Percentiles rank a stretch among this genome's conserved stretches.
Evolutionary conservation across 768 basidiomycete genomes (phyloP).

Genomic region (Cystobasidium onofrii): DNA sequence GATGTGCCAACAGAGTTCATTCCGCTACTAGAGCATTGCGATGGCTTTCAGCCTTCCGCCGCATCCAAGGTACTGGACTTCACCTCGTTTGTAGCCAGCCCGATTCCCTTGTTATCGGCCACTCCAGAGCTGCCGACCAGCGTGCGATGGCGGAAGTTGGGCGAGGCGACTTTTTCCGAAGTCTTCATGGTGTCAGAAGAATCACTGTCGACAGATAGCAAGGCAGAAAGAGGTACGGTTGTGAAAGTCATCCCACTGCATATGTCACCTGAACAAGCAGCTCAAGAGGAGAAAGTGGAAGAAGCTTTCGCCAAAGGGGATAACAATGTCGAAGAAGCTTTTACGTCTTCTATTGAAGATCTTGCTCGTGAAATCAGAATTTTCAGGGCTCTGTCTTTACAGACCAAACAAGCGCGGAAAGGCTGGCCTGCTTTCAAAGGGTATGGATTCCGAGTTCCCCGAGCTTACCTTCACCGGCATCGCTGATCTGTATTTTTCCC

Average conservation of each 20-base stretch:
- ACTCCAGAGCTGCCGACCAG: not conserved
- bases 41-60: not conserved
- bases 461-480: no score
- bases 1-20: not conserved
- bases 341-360: conserved; percentile 56
- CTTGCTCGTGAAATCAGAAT: conserved; percentile 43
- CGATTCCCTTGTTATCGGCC: conserved; percentile 5
- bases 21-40: not conserved
- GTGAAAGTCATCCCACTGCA: conserved; percentile 73
- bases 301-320: conserved; percentile 45
- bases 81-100: conserved; percentile 34
- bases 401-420: conserved; percentile 64
- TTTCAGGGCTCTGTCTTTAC: not conserved
- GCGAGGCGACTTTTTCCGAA: conserved; percentile 93
- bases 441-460: conserved; percentile 11
- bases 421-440: conserved; percentile 61
- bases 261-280: conserved; percentile 45
- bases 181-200: conserved; percentile 61
- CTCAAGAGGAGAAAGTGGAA: not conserved
- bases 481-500: not conserved
- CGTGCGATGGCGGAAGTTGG: conserved; percentile 59
- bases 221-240: conserved; percentile 60
- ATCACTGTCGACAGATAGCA: not conserved
- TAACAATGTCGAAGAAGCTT: conserved; percentile 25
- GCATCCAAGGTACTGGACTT: conserved; percentile 32